Base-by-base conservation (phyloP, 164 flowering plant genomes). In the Berberis thunbergii region DNA sequence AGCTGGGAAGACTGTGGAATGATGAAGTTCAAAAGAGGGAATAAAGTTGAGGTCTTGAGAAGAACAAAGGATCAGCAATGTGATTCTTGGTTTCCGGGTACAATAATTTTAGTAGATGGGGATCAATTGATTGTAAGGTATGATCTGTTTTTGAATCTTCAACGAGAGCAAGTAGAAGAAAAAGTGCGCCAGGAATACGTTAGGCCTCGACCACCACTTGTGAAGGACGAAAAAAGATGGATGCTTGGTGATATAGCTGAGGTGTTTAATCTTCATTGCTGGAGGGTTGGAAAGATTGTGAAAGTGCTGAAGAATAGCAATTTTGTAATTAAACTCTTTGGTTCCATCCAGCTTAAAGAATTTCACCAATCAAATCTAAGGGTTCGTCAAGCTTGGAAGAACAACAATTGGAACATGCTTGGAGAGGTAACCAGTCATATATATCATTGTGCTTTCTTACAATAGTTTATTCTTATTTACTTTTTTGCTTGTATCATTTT, bases 261-360 rank as follows among this genome's bases (percentile, higher is more conserved):
- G 59, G 75, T 68, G 54, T 72, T 68, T 58, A 69, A 72, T 68
- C 8, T 44, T 72, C 59, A 57, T 7, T 72, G 71, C 63, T 78
- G 81, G 81, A 74, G 66, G 55, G 67, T 49, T 44, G 81, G 76
- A 45, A 72, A 68, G 54, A n/a, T 78, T 63, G 76, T 67, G 57
- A 66, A 72, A 59, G 73, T 70, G 13, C 4, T 75, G 63, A 60
- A 61, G 49, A 68, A 64, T 9, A 61, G 66, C n/a, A 43, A 42
- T 11, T 64, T 66, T 66, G 71, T 73, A 39, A 43, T 75, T 43
- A 70, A 65, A 46, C 60, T 78, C 40, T 66, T 61, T 12, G 78
- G 76, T 6, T 73, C 72, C 41, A 68, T 66, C 62, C 75, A 66
- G 26, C 71, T 73, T 41, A 75, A 64, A 64, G 81, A 70, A 55